phyloP scores from a whole-genome alignment of 208 protist species.

The Acanthamoeba triangularis region DNA sequence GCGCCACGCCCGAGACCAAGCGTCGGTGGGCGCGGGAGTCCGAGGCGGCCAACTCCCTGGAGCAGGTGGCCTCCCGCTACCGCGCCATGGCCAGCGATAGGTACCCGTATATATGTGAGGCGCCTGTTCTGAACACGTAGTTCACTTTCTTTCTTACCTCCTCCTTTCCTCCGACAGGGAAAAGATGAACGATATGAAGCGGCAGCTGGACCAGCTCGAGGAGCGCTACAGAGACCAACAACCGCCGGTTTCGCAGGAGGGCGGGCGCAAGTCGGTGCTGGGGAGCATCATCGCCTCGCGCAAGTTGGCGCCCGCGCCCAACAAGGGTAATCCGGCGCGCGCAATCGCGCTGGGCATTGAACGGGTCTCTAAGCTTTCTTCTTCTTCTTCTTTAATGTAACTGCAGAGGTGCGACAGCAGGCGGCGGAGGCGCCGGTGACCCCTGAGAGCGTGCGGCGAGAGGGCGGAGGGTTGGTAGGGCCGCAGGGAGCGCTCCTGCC shows the following conservation, averaged over 20 bases:
- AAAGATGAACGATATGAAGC: background rate
- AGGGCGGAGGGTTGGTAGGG: background rate
- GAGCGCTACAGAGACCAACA: background rate
- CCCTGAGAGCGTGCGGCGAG: background rate
- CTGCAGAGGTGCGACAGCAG: background rate
- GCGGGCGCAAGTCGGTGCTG: background rate
- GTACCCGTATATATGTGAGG: no score
- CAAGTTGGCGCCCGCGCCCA: background rate
- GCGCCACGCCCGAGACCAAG: background rate
- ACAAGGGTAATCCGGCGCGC: no score
- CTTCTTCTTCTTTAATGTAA: no score
- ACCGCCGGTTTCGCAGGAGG: background rate
- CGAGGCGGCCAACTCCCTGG: background rate
- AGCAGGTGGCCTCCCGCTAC: conserved; percentile 7
- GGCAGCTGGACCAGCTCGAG: background rate
- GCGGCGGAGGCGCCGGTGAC: background rate
- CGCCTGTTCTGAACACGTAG: no score
- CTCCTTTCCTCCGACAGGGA: no score
- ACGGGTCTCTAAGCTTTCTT: no score
- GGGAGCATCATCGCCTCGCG: background rate
- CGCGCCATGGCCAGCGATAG: background rate
- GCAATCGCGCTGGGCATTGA: no score
- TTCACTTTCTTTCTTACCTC: no score
- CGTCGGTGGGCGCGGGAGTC: background rate
- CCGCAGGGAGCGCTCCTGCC: background rate